These are phyloP conservation scores for Secale cereale DNA, from an alignment of 176 grass and related monocot species.

Conservation along the genomic window DNA sequence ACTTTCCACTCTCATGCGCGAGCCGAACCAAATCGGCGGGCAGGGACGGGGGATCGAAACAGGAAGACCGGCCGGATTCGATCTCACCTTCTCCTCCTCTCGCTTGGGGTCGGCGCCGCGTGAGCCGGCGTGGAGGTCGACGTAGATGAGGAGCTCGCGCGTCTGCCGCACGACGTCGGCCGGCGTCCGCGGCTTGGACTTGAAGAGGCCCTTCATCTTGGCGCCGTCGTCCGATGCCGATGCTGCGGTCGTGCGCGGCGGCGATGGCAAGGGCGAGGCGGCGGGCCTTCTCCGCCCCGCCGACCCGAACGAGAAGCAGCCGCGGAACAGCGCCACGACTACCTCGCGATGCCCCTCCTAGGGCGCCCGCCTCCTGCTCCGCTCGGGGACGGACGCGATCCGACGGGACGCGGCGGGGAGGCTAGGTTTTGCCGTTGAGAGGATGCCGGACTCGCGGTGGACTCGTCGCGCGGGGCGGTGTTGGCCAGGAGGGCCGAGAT, in stretches of 20 bases:
- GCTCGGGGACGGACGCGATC: background rate
- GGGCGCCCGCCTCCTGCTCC: slow-evolving; percentile 4
- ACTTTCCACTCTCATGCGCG: background rate
- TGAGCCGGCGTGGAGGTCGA: slow-evolving; percentile 47
- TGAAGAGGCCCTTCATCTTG: slow-evolving; percentile 95
- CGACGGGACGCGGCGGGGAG: background rate
- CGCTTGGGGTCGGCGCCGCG: slow-evolving; percentile 56
- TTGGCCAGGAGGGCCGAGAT: slow-evolving; percentile 5
- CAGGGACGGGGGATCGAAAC: background rate
- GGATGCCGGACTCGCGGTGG: background rate
- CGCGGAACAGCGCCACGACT: slow-evolving; percentile 44
- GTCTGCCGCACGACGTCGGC: slow-evolving; percentile 80
- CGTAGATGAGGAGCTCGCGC: slow-evolving; percentile 60
- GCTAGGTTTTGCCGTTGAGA: background rate
- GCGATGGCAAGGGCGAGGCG: slow-evolving; percentile 42
- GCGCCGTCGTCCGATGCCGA: slow-evolving; percentile 35
- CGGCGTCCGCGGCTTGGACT: slow-evolving; percentile 81
- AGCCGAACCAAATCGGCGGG: background rate
- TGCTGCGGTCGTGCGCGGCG: slow-evolving; percentile 19
- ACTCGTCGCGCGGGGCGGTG: slow-evolving; percentile 6
- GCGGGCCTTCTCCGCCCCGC: slow-evolving; percentile 38
- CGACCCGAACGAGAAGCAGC: slow-evolving; percentile 60
- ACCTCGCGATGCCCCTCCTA: background rate
- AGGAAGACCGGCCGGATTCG: background rate
- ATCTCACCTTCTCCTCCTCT: slow-evolving; percentile 88